Evolutionary conservation across 768 basidiomycete genomes (phyloP).

Genomic region (Amanita pseudoporphyria): DNA sequence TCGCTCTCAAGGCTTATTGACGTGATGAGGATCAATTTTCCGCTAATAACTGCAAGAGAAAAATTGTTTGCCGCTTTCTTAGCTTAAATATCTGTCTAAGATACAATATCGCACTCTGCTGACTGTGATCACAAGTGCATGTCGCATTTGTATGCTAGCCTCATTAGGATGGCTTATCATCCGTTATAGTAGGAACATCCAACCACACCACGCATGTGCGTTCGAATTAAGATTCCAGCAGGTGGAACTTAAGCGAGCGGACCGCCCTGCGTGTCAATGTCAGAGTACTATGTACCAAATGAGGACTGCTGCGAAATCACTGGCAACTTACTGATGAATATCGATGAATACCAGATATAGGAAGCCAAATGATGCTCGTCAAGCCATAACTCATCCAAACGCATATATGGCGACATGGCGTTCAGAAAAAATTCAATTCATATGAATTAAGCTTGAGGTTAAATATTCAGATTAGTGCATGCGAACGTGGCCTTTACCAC

Average conservation of each 20-base stretch:
- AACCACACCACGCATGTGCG: not conserved
- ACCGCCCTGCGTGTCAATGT: not conserved
- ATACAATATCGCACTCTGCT: no score
- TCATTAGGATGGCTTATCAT: not conserved
- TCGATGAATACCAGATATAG: not conserved
- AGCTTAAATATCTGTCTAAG: no score
- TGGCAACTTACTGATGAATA: no score
- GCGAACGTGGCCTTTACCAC: not conserved
- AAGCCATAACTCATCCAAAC: no score
- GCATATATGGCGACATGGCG: not conserved
- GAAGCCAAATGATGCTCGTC: not conserved
- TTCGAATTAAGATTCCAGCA: not conserved
- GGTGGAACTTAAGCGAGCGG: not conserved
- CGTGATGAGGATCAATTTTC: not conserved
- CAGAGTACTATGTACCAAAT: no score
- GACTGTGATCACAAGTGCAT: not conserved
- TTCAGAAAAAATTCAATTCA: not conserved
- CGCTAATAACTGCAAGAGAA: not conserved
- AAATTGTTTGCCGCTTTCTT: not conserved
- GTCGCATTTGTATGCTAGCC: not conserved
- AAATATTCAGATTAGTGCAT: not conserved
- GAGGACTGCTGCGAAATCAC: no score
- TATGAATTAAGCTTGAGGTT: slow-evolving; percentile 2
- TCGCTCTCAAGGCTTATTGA: not conserved
- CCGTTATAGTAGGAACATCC: not conserved